Base-by-base conservation (phyloP, 2,329 filamentous ascomycete species). In the Aphanoascus verrucosus region DNA sequence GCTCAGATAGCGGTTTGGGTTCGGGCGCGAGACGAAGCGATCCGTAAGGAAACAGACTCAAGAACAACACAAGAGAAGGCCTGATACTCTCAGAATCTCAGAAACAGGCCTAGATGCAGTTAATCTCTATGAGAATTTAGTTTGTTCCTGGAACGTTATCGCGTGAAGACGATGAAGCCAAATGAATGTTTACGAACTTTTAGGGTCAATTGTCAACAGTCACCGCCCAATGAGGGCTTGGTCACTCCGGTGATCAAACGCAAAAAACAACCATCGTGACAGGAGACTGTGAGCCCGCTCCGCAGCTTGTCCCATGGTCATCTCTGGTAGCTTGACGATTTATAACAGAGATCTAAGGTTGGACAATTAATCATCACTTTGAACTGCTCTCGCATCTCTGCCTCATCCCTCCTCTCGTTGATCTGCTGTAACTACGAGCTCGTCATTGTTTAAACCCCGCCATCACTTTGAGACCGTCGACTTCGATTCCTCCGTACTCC, bases 241-340 rank as follows among this genome's bases (percentile, higher is more conserved):
- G 50, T 52, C 50, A 46, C 50, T 46, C 9, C 17, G 50, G 50
- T 52, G 50, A 52, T 52, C 42, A 32, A 41, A 37, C 38, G 9
- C 20, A 17, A 51, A 45, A 46, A 23, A 28, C 23, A 28, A 14
- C 14, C 43, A 45, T 11, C 19, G 28, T 50, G 23, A 19, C 5
- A 14, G 11, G 35, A 52, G 49, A 43, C 49, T 47, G 35, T 31
- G 15, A 47, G 45, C 28, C 15, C 35, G 11, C 19, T 37, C 45
- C 45, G 45, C 28, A n/a, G 45, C 34, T 17, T 17, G 34, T 11
- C 14, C 45, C 47, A 49, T 49, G 47, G 47, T 49, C 31, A 34
- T 19, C 19, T 15, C n/a, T 32, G 43, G 8, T n/a, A 46, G 23
- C 6, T 32, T 46, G 17, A 46, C 8, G 15, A n/a, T 19, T 15